Evolutionary conservation across 768 basidiomycete genomes (phyloP).

Genomic region (Austroboletus eburneus): DNA sequence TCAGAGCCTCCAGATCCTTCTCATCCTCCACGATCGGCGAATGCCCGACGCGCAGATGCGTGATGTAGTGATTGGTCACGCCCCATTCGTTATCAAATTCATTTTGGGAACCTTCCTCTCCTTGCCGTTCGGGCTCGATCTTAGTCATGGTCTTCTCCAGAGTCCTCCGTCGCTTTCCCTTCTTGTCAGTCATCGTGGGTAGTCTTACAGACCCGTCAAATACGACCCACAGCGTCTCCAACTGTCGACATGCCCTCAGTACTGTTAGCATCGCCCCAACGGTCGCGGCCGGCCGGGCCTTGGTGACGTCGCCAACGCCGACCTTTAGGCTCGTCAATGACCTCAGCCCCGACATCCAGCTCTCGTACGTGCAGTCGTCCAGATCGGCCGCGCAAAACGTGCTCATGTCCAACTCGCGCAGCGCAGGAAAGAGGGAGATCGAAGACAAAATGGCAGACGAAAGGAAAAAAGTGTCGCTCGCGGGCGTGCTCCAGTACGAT

Average conservation of each 20-base stretch:
- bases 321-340: slow-evolving; percentile 16
- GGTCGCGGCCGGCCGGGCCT: slow-evolving; percentile 15
- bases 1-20: slow-evolving; percentile 2
- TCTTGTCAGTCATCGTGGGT: neutral
- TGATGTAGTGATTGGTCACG: slow-evolving; percentile 16
- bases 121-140: neutral
- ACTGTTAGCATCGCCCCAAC: slow-evolving; percentile 18
- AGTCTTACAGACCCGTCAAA: slow-evolving; percentile 18
- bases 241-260: slow-evolving; percentile 13
- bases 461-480: slow-evolving; percentile 22
- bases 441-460: slow-evolving; percentile 11
- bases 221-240: slow-evolving; percentile 18
- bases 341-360: slow-evolving; percentile 11
- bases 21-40: slow-evolving; percentile 19
- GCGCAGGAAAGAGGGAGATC: slow-evolving; percentile 10
- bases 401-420: slow-evolving; percentile 20
- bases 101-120: neutral
- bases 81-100: slow-evolving; percentile 11
- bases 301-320: slow-evolving; percentile 17
- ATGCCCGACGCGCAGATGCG: slow-evolving; percentile 18
- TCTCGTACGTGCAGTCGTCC: slow-evolving; percentile 17
- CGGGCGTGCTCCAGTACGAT: slow-evolving; percentile 24
- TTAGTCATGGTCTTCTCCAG: neutral
- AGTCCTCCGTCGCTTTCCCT: neutral
- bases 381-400: slow-evolving; percentile 16